Evolutionary conservation across 2,329 filamentous ascomycete genomes (phyloP), one percentile per base, ranked within the genome.

Genomic region (Fusarium paranaense): DNA sequence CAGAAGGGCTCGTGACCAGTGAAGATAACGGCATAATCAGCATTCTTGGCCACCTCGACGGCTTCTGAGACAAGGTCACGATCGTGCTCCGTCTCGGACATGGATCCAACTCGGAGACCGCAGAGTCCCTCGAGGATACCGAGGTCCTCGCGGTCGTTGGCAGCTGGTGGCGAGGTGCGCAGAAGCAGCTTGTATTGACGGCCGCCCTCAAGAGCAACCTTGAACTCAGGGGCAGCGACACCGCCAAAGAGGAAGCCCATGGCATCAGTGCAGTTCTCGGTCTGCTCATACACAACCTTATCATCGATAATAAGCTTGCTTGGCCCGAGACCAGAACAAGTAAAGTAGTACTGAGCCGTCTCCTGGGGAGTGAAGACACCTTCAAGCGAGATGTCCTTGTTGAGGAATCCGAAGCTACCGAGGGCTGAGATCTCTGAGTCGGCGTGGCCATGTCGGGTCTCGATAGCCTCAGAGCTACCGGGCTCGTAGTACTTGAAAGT

Each of bases 1-100:
- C 80, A 82, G 67, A 80, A 78, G 6, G 80, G 86, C 74, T 92
- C 92, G 32, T 93, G 85, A 2, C 92, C 91, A 18, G 90, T 88
- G 71, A 91, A 79, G 50, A 79, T 62, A 14, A 79, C 66, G 18
- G 92, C 91, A 68, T 91, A 87, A 42, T 93, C 90, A 1, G 88
- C 88, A 10, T 86, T 83, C 73, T 86, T 86, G n/a, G 91, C 91
- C 5, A 89, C 82, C 13, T 87, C 83, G 2, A 90, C 87, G 6
- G 92, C 92, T 69, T 91, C 82, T 0, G 77, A 77, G 22, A 82
- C 66, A 18, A 84, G 76, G 54, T 84, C 82, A 6, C 76, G 77
- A 42, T 85, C 83, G 59, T 81, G 78, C 18, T 80, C 81, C 1
- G 74, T 74, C 20, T 76, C 77, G 0, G 81, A 72, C 70, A 80